Evolutionary conservation across 164 flowering plant genomes (phyloP).

Genomic region (Kingdonia uniflora): DNA sequence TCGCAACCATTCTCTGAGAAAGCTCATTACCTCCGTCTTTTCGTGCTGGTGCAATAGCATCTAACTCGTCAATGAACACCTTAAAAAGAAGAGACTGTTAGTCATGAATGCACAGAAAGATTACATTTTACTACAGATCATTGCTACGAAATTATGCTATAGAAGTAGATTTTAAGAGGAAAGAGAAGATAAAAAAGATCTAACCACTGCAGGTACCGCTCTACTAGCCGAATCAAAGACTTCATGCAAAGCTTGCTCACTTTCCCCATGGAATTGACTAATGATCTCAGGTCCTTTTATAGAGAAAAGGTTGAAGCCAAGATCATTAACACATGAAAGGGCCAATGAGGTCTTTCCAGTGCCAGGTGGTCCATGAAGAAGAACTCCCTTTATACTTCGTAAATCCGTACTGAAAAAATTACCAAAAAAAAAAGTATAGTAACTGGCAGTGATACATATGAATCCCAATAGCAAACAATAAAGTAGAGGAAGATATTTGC

Average conservation of each 20-base stretch:
- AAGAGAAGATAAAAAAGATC: slow-evolving; percentile 14
- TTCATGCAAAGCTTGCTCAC: slow-evolving; percentile 68
- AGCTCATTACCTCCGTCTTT: slow-evolving; percentile 81
- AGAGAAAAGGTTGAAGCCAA: slow-evolving; percentile 70
- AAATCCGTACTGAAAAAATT: slow-evolving; percentile 48
- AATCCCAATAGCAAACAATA: no score
- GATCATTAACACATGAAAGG: slow-evolving; percentile 52
- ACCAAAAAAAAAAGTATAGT: slow-evolving; percentile 8
- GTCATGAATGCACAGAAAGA: not conserved
- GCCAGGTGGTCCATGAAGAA: slow-evolving; percentile 95
- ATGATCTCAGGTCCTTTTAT: slow-evolving; percentile 87
- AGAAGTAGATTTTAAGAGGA: not conserved
- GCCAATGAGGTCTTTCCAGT: slow-evolving; percentile 93
- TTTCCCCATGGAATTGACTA: slow-evolving; percentile 69
- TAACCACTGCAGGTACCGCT: slow-evolving; percentile 84
- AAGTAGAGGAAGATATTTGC: no score
- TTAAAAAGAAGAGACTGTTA: slow-evolving; percentile 8
- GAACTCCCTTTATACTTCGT: slow-evolving; percentile 81
- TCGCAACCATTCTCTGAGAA: slow-evolving; percentile 83
- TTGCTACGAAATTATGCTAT: not conserved
- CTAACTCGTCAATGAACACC: slow-evolving; percentile 98
- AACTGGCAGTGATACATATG: no score
- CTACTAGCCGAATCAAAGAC: slow-evolving; percentile 65
- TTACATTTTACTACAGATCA: not conserved
- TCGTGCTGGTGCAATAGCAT: slow-evolving; percentile 96